Evolutionary conservation across 2,329 filamentous ascomycete species (phyloP), one percentile per base, ranked within the genome.

Genomic region (Penicillium sclerotigenum): DNA sequence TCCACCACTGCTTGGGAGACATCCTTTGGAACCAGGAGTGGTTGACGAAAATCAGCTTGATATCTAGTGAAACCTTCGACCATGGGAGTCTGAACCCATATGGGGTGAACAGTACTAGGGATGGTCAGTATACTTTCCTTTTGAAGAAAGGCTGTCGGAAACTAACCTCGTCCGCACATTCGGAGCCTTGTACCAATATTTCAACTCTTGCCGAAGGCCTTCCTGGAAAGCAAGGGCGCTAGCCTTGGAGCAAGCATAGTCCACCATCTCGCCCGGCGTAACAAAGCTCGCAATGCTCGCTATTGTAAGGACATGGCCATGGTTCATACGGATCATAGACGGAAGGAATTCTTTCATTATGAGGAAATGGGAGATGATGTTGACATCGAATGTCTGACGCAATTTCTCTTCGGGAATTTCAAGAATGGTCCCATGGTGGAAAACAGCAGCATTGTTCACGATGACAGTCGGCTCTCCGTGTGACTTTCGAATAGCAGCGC

Each of bases 281-380:
- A 79, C 49, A 64, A 78, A 81, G 16, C 75, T 77, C 5, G 79
- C 80, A 49, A 77, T 66, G 57, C 77, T 80, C 1, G 81, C 80
- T 9, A 84, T 71, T 0, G 80, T 81, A n/a, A 84, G 72, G 26
- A 83, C 70, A 54, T 83, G 81, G 6, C 81, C 82, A 56, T 78
- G 77, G 57, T 79, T 74, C 38, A 65, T 64, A 46, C 60, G 60
- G n/a, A 80, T 64, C 77, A 81, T 80, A 26, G 65, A 60, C 3
- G 79, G 79, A 5, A 81, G 61, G 64, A 81, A 80, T 54, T 79
- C 76, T 40, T 76, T 73, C 8, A 77, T 69, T 24, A 74, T 73
- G 57, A 73, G 73, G 62, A 74, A 81, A 59, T 81, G 78, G n/a
- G 74, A 71, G 46, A 81, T 67, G 5, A 74, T 65, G 65, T 81